Evolutionary conservation across 768 basidiomycete species (phyloP).

Genomic region (Mycena sanguinolenta): DNA sequence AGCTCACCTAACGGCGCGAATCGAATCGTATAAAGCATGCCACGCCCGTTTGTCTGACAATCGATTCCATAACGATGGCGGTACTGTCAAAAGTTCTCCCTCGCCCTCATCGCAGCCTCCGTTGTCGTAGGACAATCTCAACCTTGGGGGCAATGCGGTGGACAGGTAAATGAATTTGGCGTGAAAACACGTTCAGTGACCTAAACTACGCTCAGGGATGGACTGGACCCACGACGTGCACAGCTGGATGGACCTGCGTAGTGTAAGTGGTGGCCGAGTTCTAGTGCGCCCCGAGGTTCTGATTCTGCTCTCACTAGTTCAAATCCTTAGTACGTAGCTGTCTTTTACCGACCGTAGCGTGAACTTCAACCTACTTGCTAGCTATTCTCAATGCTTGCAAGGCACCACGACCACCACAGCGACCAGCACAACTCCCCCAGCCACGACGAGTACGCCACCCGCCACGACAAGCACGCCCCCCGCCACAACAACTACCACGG

Average conservation of each 20-base stretch:
- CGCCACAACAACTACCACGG: constrained; percentile 33
- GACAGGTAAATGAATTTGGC: constrained; percentile 29
- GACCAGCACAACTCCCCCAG: constrained; percentile 30
- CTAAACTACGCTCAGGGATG: too few species aligned
- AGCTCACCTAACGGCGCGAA: constrained; percentile 26
- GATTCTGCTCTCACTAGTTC: too few species aligned
- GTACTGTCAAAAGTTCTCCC: constrained; percentile 36
- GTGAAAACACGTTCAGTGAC: constrained; percentile 18
- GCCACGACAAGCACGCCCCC: constrained; percentile 25
- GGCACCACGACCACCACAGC: too few species aligned
- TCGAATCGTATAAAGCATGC: constrained; percentile 34
- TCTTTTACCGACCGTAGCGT: constrained; percentile 19
- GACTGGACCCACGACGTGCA: too few species aligned
- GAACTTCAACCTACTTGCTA: constrained; percentile 24
- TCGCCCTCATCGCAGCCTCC: constrained; percentile 38
- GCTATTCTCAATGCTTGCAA: too few species aligned
- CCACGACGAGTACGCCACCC: constrained; percentile 24
- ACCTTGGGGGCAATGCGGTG: constrained; percentile 36
- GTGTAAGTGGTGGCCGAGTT: too few species aligned
- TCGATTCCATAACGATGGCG: constrained; percentile 36
- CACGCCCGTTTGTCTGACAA: constrained; percentile 22
- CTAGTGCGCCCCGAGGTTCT: too few species aligned
- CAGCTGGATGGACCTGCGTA: too few species aligned
- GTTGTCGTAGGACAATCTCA: constrained; percentile 34
- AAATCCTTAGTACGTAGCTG: constrained; percentile 29